phyloP scores from a whole-genome alignment of 495 filamentous ascomycete genomes.

The Hypoxylon rickii region DNA sequence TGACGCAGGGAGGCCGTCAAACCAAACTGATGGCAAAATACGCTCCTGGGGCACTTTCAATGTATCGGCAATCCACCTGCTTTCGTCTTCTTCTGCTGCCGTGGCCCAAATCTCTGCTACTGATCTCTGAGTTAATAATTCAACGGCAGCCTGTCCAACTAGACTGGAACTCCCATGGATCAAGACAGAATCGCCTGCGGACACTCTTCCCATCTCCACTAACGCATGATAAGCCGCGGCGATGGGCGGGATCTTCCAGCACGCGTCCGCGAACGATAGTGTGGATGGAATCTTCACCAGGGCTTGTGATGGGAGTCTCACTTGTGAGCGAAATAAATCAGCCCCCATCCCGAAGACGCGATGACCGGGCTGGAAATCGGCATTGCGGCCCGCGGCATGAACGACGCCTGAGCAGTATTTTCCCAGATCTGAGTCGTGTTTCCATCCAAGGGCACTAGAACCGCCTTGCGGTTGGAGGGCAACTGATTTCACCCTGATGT shows the following conservation, averaged over 20 bases:
- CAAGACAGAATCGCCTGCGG: background rate
- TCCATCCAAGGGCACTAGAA: background rate
- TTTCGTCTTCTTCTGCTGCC: background rate
- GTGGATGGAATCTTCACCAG: constrained; percentile 38
- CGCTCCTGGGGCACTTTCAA: too few species aligned
- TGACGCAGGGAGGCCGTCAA: too few species aligned
- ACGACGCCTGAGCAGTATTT: constrained; percentile 3
- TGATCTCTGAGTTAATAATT: background rate
- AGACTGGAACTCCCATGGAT: background rate
- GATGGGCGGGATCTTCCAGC: constrained; percentile 48
- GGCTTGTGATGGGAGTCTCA: constrained; percentile 7
- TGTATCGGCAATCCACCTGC: too few species aligned
- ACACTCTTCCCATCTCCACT: background rate
- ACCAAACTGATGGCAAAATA: too few species aligned
- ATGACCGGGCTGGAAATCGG: constrained; percentile 41
- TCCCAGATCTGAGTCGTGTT: background rate
- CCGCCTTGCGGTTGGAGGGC: background rate
- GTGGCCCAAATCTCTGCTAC: constrained; percentile 1
- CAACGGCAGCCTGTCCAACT: background rate
- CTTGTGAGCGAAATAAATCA: constrained; percentile 32
- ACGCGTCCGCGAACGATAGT: constrained; percentile 46
- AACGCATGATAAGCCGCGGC: constrained; percentile 49
- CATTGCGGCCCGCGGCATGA: background rate
- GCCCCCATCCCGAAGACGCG: constrained; percentile 41
- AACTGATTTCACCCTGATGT: background rate